These are phyloP conservation scores for Pinus tabuliformis DNA, from an alignment of 75 land plant genomes.

Conservation along the genomic window DNA sequence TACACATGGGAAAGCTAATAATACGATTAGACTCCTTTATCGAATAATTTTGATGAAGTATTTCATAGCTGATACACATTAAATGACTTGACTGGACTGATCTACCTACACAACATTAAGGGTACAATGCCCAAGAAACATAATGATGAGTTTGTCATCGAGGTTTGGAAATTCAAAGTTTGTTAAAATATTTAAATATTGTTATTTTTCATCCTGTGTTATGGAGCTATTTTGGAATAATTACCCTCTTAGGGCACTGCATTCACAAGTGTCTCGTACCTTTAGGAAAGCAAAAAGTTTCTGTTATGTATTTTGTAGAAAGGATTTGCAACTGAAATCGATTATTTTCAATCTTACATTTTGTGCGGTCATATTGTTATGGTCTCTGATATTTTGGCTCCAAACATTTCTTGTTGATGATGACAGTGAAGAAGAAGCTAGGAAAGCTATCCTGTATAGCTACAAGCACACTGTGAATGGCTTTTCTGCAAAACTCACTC, in stretches of 20 bases:
- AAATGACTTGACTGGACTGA: no score
- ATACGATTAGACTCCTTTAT: no score
- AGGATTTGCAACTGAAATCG: not conserved
- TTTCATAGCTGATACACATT: no score
- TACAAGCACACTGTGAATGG: constrained; percentile 73
- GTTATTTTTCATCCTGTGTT: not conserved
- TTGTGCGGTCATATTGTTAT: not conserved
- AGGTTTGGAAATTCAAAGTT: not conserved
- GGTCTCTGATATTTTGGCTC: not conserved
- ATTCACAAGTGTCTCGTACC: not conserved
- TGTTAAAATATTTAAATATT: not conserved
- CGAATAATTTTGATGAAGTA: no score
- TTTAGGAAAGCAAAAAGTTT: not conserved
- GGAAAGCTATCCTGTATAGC: constrained; percentile 62
- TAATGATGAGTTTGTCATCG: not conserved
- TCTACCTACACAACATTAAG: no score
- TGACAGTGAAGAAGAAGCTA: constrained; percentile 70
- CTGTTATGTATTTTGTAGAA: not conserved
- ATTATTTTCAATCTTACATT: not conserved
- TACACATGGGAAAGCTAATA: no score
- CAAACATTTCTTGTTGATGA: not conserved
- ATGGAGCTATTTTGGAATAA: not conserved
- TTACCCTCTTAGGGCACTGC: not conserved
- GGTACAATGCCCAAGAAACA: not conserved
- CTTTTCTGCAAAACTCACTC: constrained; percentile 86